A percentile compares a stretch with the other conserved stretches of the same genome.
These are phyloP conservation scores for Gnaphalium uliginosum DNA, from an alignment of 129 eudicot species.

Conservation along the genomic window DNA sequence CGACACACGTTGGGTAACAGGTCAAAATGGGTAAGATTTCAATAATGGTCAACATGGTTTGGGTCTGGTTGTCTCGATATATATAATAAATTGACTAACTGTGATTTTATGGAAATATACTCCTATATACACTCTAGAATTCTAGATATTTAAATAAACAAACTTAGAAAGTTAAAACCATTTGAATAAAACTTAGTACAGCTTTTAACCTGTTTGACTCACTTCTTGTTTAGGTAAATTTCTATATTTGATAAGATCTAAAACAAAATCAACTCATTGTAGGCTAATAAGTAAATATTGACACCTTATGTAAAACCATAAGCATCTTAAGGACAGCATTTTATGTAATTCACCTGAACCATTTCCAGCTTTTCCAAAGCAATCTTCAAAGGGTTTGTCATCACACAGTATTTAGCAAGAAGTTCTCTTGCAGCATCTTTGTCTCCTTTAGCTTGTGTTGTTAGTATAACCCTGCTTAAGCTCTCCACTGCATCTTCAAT, in stretches of 20 bases:
- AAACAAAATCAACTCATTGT: too few species aligned
- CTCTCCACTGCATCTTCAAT: constrained; percentile 81
- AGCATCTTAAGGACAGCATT: neutral
- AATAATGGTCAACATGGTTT: neutral
- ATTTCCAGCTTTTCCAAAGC: constrained; percentile 72
- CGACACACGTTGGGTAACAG: neutral
- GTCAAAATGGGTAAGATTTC: neutral
- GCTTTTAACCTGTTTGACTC: neutral
- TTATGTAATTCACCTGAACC: constrained; percentile 54
- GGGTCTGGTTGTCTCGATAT: neutral
- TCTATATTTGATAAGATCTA: neutral
- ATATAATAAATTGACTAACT: neutral
- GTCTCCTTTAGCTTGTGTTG: constrained; percentile 89
- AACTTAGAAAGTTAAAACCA: neutral
- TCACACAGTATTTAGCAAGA: constrained; percentile 59
- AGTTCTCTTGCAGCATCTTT: constrained; percentile 72
- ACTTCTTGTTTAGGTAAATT: too few species aligned
- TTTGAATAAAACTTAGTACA: neutral
- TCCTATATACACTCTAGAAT: neutral
- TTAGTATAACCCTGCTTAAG: constrained; percentile 81
- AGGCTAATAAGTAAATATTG: too few species aligned
- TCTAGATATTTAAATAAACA: neutral
- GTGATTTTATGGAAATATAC: neutral
- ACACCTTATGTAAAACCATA: neutral
- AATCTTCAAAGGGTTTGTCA: constrained; percentile 63